Evolutionary conservation across 148 eudicot species (phyloP).

Genomic region (Vaccinium corymbosum): DNA sequence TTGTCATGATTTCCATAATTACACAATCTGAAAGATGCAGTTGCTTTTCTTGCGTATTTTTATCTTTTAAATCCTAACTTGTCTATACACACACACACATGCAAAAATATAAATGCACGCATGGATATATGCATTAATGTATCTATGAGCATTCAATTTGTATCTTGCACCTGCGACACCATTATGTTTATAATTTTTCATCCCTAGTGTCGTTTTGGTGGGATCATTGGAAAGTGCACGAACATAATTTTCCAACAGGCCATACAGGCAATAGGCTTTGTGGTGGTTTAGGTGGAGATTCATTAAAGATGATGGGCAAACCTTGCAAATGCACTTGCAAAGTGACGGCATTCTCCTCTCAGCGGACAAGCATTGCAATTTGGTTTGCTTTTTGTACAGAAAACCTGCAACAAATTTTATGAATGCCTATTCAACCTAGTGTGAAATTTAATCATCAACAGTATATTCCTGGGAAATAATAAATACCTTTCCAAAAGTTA

Average conservation of each 20-base stretch:
- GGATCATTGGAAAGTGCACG: neutral
- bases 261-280: neutral
- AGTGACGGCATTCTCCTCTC: constrained; percentile 96
- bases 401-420: constrained; percentile 55
- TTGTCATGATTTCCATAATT: neutral
- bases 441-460: neutral
- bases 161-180: neutral
- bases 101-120: neutral
- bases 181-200: neutral
- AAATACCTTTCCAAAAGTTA: constrained; percentile 95
- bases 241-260: neutral
- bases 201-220: neutral
- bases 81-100: neutral
- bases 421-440: constrained; percentile 3
- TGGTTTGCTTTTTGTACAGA: constrained; percentile 94
- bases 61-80: neutral
- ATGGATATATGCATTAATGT: neutral
- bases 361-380: constrained; percentile 97
- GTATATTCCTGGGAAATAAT: neutral
- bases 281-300: neutral
- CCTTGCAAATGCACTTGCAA: constrained; percentile 99
- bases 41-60: constrained; percentile 9
- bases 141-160: neutral
- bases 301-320: constrained; percentile 25
- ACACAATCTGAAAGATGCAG: neutral